Evolutionary conservation across 1,284 basidiomycete genomes (phyloP).

Genomic region (Cutaneotrichosporon sp.): DNA sequence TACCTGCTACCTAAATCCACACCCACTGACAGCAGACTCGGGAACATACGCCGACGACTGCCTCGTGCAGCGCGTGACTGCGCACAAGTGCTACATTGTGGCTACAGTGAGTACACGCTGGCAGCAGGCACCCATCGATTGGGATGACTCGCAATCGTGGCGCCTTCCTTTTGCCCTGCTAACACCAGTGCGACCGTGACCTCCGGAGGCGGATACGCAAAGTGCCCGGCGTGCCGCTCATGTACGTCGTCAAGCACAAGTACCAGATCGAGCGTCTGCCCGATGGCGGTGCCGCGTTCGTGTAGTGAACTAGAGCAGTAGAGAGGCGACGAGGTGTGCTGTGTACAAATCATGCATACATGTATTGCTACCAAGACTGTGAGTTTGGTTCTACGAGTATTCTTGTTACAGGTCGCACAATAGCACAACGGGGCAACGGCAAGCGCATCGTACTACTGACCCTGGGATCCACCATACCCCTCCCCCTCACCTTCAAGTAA

Average conservation of each 20-base stretch:
- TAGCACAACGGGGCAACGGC: no score
- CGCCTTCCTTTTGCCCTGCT: constrained; percentile 6
- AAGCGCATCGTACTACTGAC: no score
- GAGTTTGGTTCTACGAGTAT: no score
- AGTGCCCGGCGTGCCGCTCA: constrained; percentile 86
- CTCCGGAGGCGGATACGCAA: constrained; percentile 86
- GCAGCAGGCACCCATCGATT: not conserved
- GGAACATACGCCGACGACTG: constrained; percentile 99
- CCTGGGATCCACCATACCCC: no score
- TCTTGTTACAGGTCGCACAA: no score
- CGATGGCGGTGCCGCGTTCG: constrained; percentile 52
- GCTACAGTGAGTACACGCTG: constrained; percentile 59
- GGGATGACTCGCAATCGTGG: no score
- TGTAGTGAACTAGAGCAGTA: constrained; percentile 9
- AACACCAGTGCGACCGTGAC: constrained; percentile 74
- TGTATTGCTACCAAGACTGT: constrained; percentile 17
- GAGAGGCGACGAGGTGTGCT: no score
- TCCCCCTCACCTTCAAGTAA: constrained; percentile 11
- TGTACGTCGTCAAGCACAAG: constrained; percentile 86
- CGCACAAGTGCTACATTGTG: constrained; percentile 95
- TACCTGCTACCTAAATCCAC: constrained; percentile 20
- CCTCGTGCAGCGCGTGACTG: constrained; percentile 86
- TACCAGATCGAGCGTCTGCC: constrained; percentile 91
- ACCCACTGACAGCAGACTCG: constrained; percentile 51
- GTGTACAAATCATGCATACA: constrained; percentile 7